Conservation (phyloP, 2,329 filamentous ascomycete species). For the Colletotrichum coccodes region DNA sequence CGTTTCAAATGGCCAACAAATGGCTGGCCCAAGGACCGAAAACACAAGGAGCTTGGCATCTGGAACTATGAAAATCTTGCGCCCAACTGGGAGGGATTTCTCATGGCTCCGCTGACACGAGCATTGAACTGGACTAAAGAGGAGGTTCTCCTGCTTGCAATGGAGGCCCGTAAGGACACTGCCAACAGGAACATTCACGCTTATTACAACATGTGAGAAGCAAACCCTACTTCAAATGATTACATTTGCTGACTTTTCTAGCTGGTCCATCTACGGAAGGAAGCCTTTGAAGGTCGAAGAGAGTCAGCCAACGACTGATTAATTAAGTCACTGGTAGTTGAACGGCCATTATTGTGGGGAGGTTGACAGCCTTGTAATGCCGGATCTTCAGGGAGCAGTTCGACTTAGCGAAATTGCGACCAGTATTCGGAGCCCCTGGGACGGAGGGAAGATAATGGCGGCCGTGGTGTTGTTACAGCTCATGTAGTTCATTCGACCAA, state of each 20-base stretch:
- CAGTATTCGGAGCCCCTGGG: too few species aligned
- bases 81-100: constrained; percentile 41
- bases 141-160: constrained; percentile 44
- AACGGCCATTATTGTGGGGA: too few species aligned
- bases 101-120: constrained; percentile 50
- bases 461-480: too few species aligned
- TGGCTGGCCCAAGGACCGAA: constrained; percentile 42
- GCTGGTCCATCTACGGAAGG: constrained; percentile 35
- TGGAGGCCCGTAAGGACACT: constrained; percentile 44
- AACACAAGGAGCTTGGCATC: constrained; percentile 41
- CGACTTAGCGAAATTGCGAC: too few species aligned
- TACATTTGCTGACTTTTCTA: background rate
- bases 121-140: constrained; percentile 45
- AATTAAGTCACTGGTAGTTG: background rate
- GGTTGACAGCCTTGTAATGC: too few species aligned
- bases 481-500: too few species aligned
- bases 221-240: background rate
- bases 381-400: too few species aligned
- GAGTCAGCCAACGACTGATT: too few species aligned
- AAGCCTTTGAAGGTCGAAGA: constrained; percentile 16
- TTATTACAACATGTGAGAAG: constrained; percentile 49
- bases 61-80: constrained; percentile 34
- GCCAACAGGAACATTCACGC: constrained; percentile 45
- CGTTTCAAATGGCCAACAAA: constrained; percentile 43
- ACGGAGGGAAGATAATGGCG: too few species aligned